These are phyloP conservation scores for Oldenlandia corymbosa DNA, from an alignment of 257 asterid species.

Conservation along the genomic window DNA sequence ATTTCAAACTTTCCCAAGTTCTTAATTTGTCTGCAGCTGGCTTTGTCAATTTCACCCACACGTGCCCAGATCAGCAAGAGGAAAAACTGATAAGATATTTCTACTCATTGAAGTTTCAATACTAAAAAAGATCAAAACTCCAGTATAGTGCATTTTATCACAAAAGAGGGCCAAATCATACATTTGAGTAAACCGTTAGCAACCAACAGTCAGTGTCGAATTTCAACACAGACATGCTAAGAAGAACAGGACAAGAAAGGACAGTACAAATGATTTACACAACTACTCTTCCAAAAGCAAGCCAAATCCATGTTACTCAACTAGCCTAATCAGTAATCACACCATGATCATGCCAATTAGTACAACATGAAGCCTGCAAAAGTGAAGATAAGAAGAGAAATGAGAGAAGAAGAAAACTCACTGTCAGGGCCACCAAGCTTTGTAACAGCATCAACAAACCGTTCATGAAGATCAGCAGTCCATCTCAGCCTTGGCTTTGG, in stretches of 20 bases:
- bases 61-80: neutral
- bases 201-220: neutral
- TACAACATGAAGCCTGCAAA: neutral
- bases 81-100: no score
- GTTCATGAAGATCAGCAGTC: conserved; percentile 44
- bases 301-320: neutral
- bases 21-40: neutral
- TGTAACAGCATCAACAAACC: conserved; percentile 45
- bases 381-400: neutral
- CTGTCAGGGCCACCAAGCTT: conserved; percentile 48
- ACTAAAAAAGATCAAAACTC: neutral
- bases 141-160: neutral
- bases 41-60: neutral
- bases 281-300: neutral
- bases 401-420: conserved; percentile 14
- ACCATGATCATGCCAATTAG: neutral
- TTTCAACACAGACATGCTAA: neutral
- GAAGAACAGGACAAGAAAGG: neutral
- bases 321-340: neutral
- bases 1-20: neutral
- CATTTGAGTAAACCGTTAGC: neutral
- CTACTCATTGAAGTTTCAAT: neutral
- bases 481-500: conserved; percentile 47
- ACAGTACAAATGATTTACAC: neutral
- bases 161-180: neutral